Evolutionary conservation across 164 flowering plant species (phyloP).

Genomic region (Santalum album): DNA sequence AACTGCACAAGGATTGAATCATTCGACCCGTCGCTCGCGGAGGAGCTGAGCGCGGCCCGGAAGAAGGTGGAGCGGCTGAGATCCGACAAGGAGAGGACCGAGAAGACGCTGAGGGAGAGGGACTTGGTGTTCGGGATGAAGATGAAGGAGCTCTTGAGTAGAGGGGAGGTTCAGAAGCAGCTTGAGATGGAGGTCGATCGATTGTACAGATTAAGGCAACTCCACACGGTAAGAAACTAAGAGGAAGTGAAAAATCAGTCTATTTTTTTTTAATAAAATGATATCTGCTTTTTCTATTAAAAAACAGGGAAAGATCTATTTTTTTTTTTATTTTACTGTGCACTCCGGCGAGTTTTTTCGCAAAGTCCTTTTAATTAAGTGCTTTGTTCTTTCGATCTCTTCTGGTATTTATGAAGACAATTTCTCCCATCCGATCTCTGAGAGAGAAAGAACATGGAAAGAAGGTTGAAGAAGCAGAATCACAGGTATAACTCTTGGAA

Average conservation of each 20-base stretch:
- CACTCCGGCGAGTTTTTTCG: not conserved
- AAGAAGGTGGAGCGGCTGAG: constrained; percentile 55
- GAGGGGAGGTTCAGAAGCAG: constrained; percentile 53
- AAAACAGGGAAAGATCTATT: not conserved
- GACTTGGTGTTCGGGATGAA: constrained; percentile 31
- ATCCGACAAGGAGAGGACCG: constrained; percentile 55
- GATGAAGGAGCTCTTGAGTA: constrained; percentile 31
- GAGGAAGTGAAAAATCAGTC: constrained; percentile 18
- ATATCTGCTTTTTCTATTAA: too few species aligned
- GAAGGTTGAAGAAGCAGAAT: constrained; percentile 17
- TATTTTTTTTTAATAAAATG: too few species aligned
- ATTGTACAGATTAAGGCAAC: constrained; percentile 48
- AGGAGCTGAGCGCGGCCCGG: constrained; percentile 58
- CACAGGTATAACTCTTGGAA: too few species aligned
- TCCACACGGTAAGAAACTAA: constrained; percentile 49
- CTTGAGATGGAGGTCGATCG: constrained; percentile 60
- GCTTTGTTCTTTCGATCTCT: not conserved
- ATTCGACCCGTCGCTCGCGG: constrained; percentile 59
- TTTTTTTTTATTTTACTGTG: not conserved
- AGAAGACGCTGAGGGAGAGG: constrained; percentile 48
- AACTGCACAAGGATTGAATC: constrained; percentile 13
- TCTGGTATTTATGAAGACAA: constrained; percentile 30
- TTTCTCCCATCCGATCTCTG: constrained; percentile 42
- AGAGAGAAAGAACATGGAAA: constrained; percentile 41
- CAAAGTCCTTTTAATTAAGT: not conserved